Evolutionary conservation across 2,329 filamentous ascomycete species (phyloP), one percentile per base, ranked within the genome.

Genomic region (Leptographium galeiforme): DNA sequence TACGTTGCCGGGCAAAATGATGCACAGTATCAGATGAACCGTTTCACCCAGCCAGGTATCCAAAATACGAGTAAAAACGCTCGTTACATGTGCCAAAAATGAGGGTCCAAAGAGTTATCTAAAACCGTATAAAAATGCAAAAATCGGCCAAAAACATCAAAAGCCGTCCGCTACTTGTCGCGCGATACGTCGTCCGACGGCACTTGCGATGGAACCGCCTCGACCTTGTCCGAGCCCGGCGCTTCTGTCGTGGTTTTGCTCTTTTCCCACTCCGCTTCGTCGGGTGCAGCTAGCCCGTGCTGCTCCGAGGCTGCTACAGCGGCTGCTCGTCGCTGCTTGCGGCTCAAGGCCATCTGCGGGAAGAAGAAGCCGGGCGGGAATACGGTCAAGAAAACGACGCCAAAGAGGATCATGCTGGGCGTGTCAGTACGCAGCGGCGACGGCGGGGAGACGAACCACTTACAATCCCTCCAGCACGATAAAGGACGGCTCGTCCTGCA

Each of bases 401-500:
- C 70, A 54, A 81, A 65, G 32, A 77, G 63, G 52, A 80, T 67
- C 63, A 80, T 72, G 53, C 68, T 69, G 13, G 13, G 7, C 30
- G 4, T 14, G 19, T 18, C 18, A 25, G 14, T 16, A 25, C 25
- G 19, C 7, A n/a, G 13, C 43, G 8, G 43, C 8, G 8, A 19
- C 8, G 3, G 25, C 25, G 25, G 25, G 25, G 25, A 25, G 25
- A 25, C 5, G 25, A 25, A 25, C 2, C 25, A 25, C 25, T 25
- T 55, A 77, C 73, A 71, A 70, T 57, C 72, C 69, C 59, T 84
- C 80, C 41, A 83, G 70, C 13, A 77, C 72, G 55, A 81, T 71
- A 60, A 83, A 84, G 18, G 73, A 75, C 46, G 70, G 67, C 67
- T 84, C 70, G 63, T 82, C 73, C 58, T 79, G 77, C 78, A 84